A percentile compares a stretch with the other conserved stretches of the same genome.
phyloP scores from a whole-genome alignment of 164 flowering plant genomes.

The Berberis vulgaris region DNA sequence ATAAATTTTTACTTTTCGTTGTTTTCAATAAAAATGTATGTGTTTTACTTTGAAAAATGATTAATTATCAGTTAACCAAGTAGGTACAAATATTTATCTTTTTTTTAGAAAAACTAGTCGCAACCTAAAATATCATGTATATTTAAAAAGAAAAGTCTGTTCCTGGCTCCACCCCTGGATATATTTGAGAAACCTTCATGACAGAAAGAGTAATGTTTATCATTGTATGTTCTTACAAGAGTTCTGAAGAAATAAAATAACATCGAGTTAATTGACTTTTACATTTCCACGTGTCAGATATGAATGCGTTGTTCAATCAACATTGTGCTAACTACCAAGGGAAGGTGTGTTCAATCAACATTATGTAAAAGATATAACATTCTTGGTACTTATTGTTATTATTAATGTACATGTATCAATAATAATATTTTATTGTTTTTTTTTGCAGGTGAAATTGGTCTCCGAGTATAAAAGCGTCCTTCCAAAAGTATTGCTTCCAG shows the following conservation, averaged over 20 bases:
- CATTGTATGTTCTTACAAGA: background rate
- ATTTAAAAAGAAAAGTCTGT: too few relatives aligned
- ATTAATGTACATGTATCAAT: background rate
- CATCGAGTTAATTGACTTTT: background rate
- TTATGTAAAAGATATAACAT: background rate
- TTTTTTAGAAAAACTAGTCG: too few relatives aligned
- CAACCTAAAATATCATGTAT: too few relatives aligned
- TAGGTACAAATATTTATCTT: too few relatives aligned
- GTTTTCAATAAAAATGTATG: too few relatives aligned
- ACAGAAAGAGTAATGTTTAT: too few relatives aligned
- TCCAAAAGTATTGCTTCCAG: conserved; percentile 65
- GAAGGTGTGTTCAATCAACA: conserved; percentile 40
- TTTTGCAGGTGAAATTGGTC: conserved; percentile 54
- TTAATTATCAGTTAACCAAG: too few relatives aligned
- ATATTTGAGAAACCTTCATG: too few relatives aligned
- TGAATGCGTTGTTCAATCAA: conserved; percentile 62
- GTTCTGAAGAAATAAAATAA: too few relatives aligned
- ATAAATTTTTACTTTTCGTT: too few relatives aligned
- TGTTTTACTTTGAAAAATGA: too few relatives aligned
- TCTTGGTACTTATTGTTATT: background rate
- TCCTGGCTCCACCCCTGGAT: too few relatives aligned
- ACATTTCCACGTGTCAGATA: conserved; percentile 42
- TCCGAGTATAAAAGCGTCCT: conserved; percentile 75
- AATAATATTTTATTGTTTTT: background rate
- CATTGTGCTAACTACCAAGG: conserved; percentile 67